Conservation (phyloP, 2,329 filamentous ascomycete genomes). For the Madurella mycetomatis region DNA sequence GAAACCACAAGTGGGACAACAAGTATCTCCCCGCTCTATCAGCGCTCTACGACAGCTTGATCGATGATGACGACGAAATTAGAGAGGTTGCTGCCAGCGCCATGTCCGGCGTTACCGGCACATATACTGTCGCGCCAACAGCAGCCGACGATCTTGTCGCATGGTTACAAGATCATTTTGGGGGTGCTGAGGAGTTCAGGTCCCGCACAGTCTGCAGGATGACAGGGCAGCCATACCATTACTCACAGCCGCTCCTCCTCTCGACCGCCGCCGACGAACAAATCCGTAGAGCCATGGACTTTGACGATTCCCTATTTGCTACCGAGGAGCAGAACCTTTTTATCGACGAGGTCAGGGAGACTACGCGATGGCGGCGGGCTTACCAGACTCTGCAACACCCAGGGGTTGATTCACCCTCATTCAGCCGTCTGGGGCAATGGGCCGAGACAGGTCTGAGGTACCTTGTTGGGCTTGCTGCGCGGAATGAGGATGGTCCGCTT, state of each 20-base stretch:
- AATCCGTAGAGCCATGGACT: conserved; percentile 43
- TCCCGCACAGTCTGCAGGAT: conserved; percentile 41
- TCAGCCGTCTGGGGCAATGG: conserved; percentile 17
- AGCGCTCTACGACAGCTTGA: conserved; percentile 69
- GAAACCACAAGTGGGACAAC: conserved; percentile 25
- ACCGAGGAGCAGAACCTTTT: conserved; percentile 95
- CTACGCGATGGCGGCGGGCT: conserved; percentile 58
- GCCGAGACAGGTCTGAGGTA: conserved; percentile 16
- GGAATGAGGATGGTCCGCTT: conserved; percentile 23
- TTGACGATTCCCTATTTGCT: conserved; percentile 70
- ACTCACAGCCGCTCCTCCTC: conserved; percentile 17
- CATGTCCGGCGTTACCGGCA: conserved; percentile 42
- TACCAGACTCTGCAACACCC: conserved; percentile 22
- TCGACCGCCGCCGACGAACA: conserved; percentile 33
- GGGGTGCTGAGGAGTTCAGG: conserved; percentile 35
- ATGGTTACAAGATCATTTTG: conserved; percentile 39
- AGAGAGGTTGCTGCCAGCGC: conserved; percentile 59
- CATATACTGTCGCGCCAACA: conserved; percentile 43
- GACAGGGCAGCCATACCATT: conserved; percentile 27
- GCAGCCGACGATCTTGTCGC: conserved; percentile 42
- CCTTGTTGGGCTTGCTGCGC: conserved; percentile 15
- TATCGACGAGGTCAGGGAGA: conserved; percentile 74
- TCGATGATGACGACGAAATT: conserved; percentile 91
- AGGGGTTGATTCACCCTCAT: background rate
- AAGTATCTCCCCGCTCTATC: conserved; percentile 55